Conservation (phyloP, 2,329 filamentous ascomycete genomes). For the Nemania serpens region DNA sequence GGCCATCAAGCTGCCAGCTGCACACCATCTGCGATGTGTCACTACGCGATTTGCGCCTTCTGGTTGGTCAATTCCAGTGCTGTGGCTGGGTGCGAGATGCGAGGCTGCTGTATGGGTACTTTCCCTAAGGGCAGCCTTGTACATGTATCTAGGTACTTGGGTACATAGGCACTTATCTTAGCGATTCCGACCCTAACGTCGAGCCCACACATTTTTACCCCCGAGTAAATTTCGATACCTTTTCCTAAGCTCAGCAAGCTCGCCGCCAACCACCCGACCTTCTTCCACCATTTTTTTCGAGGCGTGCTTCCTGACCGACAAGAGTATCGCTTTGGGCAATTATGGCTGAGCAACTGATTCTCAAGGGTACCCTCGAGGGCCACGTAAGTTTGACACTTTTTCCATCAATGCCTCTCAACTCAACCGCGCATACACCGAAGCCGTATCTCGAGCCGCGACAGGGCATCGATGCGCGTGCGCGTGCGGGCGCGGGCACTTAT, state of each 20-base stretch:
- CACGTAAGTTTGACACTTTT: constrained; percentile 65
- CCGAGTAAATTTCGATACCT: constrained; percentile 33
- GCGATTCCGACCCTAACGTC: constrained; percentile 34
- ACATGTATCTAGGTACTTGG: too few relatives aligned
- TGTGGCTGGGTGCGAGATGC: too few relatives aligned
- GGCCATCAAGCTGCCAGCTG: too few relatives aligned
- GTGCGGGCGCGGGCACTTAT: constrained; percentile 2
- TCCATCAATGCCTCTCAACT: neutral
- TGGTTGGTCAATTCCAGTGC: constrained; percentile 40
- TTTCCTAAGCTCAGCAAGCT: constrained; percentile 31
- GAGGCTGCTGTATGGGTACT: constrained; percentile 8
- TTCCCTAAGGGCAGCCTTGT: too few relatives aligned
- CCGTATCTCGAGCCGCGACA: neutral
- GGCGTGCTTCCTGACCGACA: constrained; percentile 36
- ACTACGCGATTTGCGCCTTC: neutral
- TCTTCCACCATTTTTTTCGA: constrained; percentile 42
- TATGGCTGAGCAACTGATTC: constrained; percentile 93
- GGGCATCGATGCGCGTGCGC: neutral
- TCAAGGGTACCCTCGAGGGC: constrained; percentile 97
- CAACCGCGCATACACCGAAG: neutral
- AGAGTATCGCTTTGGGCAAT: constrained; percentile 48
- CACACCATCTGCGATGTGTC: too few relatives aligned
- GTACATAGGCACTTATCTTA: constrained; percentile 23
- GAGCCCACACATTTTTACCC: constrained; percentile 54
- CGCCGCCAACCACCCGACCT: constrained; percentile 32